Evolutionary conservation across 768 basidiomycete genomes (phyloP).

Genomic region (Lentinula detonsa): DNA sequence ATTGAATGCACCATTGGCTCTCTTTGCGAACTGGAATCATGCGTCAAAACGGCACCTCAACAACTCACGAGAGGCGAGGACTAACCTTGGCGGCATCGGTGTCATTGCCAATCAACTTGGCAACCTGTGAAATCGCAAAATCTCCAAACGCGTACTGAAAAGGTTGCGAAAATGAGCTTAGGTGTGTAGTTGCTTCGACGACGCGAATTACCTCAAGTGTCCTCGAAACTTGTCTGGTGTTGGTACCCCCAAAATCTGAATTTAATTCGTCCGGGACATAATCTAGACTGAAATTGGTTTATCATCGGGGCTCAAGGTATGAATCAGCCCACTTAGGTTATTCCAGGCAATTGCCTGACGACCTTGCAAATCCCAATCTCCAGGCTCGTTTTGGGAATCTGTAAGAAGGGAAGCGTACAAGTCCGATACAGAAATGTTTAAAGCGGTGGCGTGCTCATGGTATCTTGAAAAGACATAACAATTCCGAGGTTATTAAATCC

Average conservation of each 20-base stretch:
- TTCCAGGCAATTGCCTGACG: slow-evolving; percentile 56
- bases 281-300: slow-evolving; percentile 5
- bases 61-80: neutral
- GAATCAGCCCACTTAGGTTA: slow-evolving; percentile 32
- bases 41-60: neutral
- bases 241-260: slow-evolving; percentile 38
- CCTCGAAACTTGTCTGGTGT: slow-evolving; percentile 57
- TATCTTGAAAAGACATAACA: slow-evolving; percentile 28
- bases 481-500: no score
- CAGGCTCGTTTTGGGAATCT: slow-evolving; percentile 51
- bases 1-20: slow-evolving; percentile 52
- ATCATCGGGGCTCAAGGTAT: neutral
- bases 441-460: slow-evolving; percentile 36
- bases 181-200: neutral
- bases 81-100: slow-evolving; percentile 46
- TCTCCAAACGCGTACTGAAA: slow-evolving; percentile 58
- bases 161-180: neutral
- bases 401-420: slow-evolving; percentile 53
- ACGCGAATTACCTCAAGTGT: slow-evolving; percentile 43
- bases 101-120: slow-evolving; percentile 43
- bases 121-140: slow-evolving; percentile 60
- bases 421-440: slow-evolving; percentile 41
- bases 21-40: slow-evolving; percentile 37
- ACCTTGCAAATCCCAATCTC: slow-evolving; percentile 60
- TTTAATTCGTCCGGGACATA: slow-evolving; percentile 17